Conservation (phyloP, 495 filamentous ascomycete species). For the Lophiostoma macrostomum region DNA sequence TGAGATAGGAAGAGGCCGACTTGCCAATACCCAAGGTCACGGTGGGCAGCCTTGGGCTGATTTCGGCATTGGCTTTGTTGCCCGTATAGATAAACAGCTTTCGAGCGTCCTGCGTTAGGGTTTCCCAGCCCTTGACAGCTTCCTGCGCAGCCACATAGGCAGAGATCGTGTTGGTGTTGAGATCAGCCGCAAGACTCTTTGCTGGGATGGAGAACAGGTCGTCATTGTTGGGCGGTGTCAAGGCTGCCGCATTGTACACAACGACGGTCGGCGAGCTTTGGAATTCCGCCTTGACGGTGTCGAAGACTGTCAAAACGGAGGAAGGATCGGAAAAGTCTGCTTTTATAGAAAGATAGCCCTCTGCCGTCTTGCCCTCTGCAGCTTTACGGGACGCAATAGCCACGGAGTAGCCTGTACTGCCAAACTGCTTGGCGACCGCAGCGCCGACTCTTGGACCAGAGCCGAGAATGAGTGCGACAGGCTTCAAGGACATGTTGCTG, state of each 20-base stretch:
- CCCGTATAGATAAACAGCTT: constrained; percentile 51
- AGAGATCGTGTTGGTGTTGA: constrained; percentile 44
- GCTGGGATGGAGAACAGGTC: constrained; percentile 40
- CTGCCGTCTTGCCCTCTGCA: constrained; percentile 15
- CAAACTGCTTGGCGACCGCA: constrained; percentile 41
- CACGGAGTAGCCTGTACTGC: constrained; percentile 44
- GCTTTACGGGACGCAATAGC: constrained; percentile 44
- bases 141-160: constrained; percentile 46
- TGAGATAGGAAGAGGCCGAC: constrained; percentile 41
- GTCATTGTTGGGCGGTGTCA: constrained; percentile 36
- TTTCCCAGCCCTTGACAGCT: constrained; percentile 43
- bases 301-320: constrained; percentile 42
- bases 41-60: constrained; percentile 35
- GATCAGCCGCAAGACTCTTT: constrained; percentile 35
- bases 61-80: constrained; percentile 39
- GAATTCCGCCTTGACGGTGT: constrained; percentile 34
- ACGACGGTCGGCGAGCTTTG: constrained; percentile 37
- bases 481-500: neutral
- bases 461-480: constrained; percentile 44
- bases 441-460: constrained; percentile 42
- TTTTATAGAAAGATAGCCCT: constrained; percentile 39
- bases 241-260: constrained; percentile 41
- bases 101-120: constrained; percentile 39
- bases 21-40: constrained; percentile 43
- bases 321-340: constrained; percentile 45